Evolutionary conservation across 78 protist genomes (phyloP).

Genomic region (slime mould (Dictyostelium discoideum)): dicty_2.7 NC_007088.5:3127001-3127500

Average conservation of each 20-base stretch:
- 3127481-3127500: constrained; percentile 44
- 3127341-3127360: constrained; percentile 46
- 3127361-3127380: constrained; percentile 72
- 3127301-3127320: constrained; percentile 37
- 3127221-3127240: constrained; percentile 18
- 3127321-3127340: constrained; percentile 83
- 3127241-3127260: constrained; percentile 74
- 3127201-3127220: background rate
- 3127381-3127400: constrained; percentile 1
- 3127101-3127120: background rate
- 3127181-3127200: background rate
- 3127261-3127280: constrained; percentile 46
- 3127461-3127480: constrained; percentile 67
- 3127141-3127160: background rate
- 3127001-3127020: background rate
- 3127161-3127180: background rate
- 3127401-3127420: background rate
- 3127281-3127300: constrained; percentile 34
- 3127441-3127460: constrained; percentile 65
- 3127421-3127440: constrained; percentile 13
- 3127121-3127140: background rate
- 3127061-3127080: constrained; percentile 13
- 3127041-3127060: background rate
- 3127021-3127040: constrained; percentile 15
- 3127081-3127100: background rate